Evolutionary conservation across 1,284 basidiomycete genomes (phyloP), one percentile per base, ranked within the genome.

Genomic region (Moniliella sp.): DNA sequence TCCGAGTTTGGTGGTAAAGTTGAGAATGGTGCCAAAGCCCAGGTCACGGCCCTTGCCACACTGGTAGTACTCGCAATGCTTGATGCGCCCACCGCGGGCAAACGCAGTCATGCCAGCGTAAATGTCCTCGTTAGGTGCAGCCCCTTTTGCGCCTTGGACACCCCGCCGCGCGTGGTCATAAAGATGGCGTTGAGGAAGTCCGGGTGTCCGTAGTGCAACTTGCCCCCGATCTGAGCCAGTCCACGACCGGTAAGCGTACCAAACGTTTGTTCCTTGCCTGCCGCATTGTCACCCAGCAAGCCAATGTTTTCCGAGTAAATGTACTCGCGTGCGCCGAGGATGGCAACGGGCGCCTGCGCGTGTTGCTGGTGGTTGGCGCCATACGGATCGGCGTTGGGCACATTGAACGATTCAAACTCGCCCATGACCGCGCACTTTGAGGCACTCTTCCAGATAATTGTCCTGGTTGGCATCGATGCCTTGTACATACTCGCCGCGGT

Each of bases 251-350:
- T 74, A 47, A 97, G 74, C 0, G 91, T 97, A 66, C 88, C 88
- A 64, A 99, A 97, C 26, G 91, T 99, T 65, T 97, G 88, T 64
- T 99, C 91, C 68, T 99, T 97, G 18, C 91, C 88, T 43, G 88
- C 88, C 30, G 88, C 88, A 32, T 97, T 72, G 64, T 99, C 88
- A 64, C 88, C 88, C 30, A 99, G 70, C 51, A 97, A 88, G 72
- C 88, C 88, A 48, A 97, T 97, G 64, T 94, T 94, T 68, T 99
- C 91, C 31, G 91, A 97, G 68, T 97, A 97, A 62, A 97, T 94
- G 65, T 97, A 99, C 68, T 99, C 91, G 64, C 91, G 75, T 13
- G 88, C 84, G 63, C 91, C 88, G 42, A 99, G 78, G 51, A 97
- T 97, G 12, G 91, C 91, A 19, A 97, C 81, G 11, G 88, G 88